Evolutionary conservation across 164 flowering plant species (phyloP).

Genomic region (Piper longum): DNA sequence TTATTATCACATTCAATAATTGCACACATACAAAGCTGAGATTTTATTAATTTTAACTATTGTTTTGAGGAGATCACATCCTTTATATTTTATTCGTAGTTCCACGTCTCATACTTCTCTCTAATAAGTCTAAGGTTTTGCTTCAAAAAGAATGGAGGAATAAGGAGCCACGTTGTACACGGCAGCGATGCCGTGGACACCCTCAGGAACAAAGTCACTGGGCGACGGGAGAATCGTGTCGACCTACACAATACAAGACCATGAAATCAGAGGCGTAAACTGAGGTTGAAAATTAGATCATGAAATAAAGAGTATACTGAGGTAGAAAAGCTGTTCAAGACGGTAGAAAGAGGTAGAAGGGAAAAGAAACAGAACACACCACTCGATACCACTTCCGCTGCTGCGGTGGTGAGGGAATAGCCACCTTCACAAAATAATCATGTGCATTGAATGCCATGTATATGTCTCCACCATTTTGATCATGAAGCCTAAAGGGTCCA

Average conservation of each 20-base stretch:
- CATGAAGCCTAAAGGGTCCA: conserved; percentile 61
- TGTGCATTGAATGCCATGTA: conserved; percentile 91
- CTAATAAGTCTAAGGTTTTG: conserved; percentile 24
- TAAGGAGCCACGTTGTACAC: conserved; percentile 66
- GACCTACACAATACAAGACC: conserved; percentile 31
- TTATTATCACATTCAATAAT: too few species aligned
- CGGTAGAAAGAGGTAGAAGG: not conserved
- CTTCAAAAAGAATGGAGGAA: conserved; percentile 74
- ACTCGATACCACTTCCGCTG: conserved; percentile 65
- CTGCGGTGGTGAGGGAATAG: conserved; percentile 60
- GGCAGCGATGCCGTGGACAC: conserved; percentile 37
- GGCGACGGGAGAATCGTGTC: conserved; percentile 85
- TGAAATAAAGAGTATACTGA: too few species aligned
- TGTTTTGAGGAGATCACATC: not conserved
- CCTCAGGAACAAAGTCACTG: conserved; percentile 48
- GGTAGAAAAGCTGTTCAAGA: not conserved
- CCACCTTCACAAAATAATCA: conserved; percentile 43
- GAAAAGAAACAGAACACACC: conserved; percentile 31
- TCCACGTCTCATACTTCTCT: too few species aligned
- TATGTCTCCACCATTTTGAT: conserved; percentile 35
- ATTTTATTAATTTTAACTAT: too few species aligned
- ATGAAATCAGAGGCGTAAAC: not conserved
- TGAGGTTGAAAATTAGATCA: too few species aligned
- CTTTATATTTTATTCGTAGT: too few species aligned
- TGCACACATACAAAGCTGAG: too few species aligned